Evolutionary conservation across 257 asterid species (phyloP), one percentile per base, ranked within the genome.

Genomic region (Salvia rosmarinus): DNA sequence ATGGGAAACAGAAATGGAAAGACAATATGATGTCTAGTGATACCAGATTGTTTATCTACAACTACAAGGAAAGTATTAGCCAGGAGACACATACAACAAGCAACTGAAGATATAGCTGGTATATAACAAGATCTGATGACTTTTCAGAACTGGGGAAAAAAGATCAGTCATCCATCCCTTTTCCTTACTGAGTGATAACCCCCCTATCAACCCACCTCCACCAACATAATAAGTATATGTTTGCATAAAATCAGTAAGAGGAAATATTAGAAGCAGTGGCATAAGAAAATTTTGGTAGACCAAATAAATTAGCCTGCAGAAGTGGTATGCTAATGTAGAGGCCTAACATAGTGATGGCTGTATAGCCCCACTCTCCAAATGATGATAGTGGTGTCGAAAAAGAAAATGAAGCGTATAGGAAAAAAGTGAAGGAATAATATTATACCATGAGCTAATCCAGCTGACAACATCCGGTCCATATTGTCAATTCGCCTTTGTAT

Each of bases 401-500:
- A n/a, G 59, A 67, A 42, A 64, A 55, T 50, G 30, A 56, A 13
- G 35, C 56, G 34, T 55, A 49, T 12, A 1, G 34, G 21, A 12
- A 7, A n/a, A 60, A 59, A 70, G 30, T 4, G 40, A 57, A 46
- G 70, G 49, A 51, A 72, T 42, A 42, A 75, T 59, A 79, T 14
- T 21, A 28, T 78, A 94, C 97, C 98, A 12, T 80, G 90, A 30
- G 23, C 42, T 35, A 80, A 35, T 63, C 88, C 96, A 68, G 94
- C 82, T 25, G 98, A 87, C 63, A 91, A 0, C 76, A 85, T 81
- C 40, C 86, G 89, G 73, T 95, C 99, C 75, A 95, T 91, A 78
- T 84, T 89, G 84, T 95, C 99, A 56, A 91, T 81, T 54, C 96
- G 86, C 13, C 95, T 75, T 71, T 95, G 99, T 82, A 88, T 73